These are phyloP conservation scores for Lithospermum erythrorhizon DNA, from an alignment of 257 asterid species.

Conservation along the genomic window DNA sequence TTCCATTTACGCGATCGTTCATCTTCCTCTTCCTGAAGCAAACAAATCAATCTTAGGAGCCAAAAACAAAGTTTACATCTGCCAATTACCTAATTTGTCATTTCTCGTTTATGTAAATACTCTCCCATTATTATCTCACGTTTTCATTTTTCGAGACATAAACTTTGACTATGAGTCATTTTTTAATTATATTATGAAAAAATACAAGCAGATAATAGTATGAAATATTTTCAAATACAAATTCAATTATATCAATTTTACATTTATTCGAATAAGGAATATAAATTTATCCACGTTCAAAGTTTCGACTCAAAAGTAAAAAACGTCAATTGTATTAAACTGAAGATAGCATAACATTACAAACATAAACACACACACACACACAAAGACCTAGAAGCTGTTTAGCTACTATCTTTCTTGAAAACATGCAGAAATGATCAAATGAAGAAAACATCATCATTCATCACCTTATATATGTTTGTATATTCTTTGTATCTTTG, in stretches of 20 bases:
- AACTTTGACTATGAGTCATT: background rate
- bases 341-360: too few species aligned
- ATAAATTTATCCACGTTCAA: too few species aligned
- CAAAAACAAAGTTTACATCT: too few species aligned
- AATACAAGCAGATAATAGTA: background rate
- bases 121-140: background rate
- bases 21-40: constrained; percentile 77
- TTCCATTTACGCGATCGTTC: constrained; percentile 81
- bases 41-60: background rate
- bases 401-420: too few species aligned
- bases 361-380: too few species aligned
- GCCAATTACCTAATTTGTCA: background rate
- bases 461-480: constrained; percentile 62
- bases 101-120: too few species aligned
- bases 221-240: background rate
- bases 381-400: too few species aligned
- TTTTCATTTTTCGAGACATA: background rate
- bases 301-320: too few species aligned
- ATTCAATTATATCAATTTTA: too few species aligned
- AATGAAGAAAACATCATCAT: too few species aligned
- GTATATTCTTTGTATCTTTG: constrained; percentile 68
- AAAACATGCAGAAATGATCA: too few species aligned
- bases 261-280: background rate
- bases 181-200: background rate
- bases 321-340: too few species aligned